A percentile compares a stretch with the other conserved stretches of the same genome.
Evolutionary conservation across 257 asterid genomes (phyloP).

Genomic region (Salvia rosmarinus): DNA sequence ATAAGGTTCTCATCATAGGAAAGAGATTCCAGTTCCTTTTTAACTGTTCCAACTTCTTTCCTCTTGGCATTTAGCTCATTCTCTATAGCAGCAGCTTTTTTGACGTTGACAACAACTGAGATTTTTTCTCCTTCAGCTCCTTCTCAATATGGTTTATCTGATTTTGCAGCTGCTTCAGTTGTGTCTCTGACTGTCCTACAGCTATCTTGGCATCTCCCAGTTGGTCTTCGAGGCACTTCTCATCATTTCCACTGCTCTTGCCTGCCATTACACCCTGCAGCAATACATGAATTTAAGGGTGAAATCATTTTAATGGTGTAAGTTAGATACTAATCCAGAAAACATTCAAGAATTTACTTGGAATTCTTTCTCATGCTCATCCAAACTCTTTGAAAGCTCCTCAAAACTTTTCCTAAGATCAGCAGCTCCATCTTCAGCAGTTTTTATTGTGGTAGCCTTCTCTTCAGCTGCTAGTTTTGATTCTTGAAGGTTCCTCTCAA

Average conservation of each 20-base stretch:
- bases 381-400: conserved; percentile 84
- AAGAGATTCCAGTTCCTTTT: conserved; percentile 68
- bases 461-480: conserved; percentile 77
- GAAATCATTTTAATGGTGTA: conserved; percentile 11
- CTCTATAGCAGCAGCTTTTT: conserved; percentile 76
- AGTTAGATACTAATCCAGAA: background rate
- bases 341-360: conserved; percentile 54
- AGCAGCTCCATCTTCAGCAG: conserved; percentile 87
- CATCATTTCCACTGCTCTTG: conserved; percentile 92
- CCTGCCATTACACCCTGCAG: conserved; percentile 94
- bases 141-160: conserved; percentile 79
- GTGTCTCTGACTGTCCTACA: conserved; percentile 90
- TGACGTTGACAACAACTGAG: conserved; percentile 60
- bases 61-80: conserved; percentile 63
- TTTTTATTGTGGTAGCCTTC: conserved; percentile 64
- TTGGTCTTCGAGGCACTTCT: conserved; percentile 98
- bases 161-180: conserved; percentile 91
- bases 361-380: conserved; percentile 84
- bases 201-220: conserved; percentile 87
- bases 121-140: conserved; percentile 75
- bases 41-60: conserved; percentile 69
- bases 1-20: conserved; percentile 73
- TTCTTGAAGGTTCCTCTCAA: conserved; percentile 70
- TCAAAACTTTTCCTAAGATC: conserved; percentile 60
- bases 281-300: conserved; percentile 1